Evolutionary conservation across 306 rosid species (phyloP).

Genomic region (Fragaria iinumae): DNA sequence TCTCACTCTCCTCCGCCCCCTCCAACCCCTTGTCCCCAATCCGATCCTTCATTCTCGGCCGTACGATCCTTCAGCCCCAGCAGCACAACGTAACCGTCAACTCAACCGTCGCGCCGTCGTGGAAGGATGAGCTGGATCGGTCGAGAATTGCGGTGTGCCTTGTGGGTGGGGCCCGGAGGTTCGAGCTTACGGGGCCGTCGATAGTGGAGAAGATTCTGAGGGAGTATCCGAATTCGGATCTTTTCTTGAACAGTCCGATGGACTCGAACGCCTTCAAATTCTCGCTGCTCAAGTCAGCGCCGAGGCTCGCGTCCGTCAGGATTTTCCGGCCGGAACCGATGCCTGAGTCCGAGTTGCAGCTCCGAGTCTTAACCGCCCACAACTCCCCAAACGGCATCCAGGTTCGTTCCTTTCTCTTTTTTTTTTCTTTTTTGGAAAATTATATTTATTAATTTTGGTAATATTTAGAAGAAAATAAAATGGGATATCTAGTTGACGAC

Average conservation of each 20-base stretch:
- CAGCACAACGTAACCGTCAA: not conserved
- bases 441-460: not conserved
- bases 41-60: conserved; percentile 32
- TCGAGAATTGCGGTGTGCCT: conserved; percentile 85
- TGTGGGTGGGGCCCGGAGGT: conserved; percentile 95
- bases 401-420: conserved; percentile 30
- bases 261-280: conserved; percentile 64
- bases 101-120: not conserved
- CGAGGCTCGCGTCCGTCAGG: conserved; percentile 55
- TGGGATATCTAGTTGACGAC: not conserved
- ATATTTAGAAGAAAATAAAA: not conserved
- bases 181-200: conserved; percentile 91
- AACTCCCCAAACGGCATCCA: conserved; percentile 92
- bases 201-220: conserved; percentile 51
- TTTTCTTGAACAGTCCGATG: conserved; percentile 65
- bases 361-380: conserved; percentile 62
- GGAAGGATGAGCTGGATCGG: conserved; percentile 43
- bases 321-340: conserved; percentile 58
- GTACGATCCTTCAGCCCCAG: conserved; percentile 19
- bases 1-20: conserved; percentile 37
- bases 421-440: not conserved
- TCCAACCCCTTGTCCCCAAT: conserved; percentile 32
- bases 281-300: conserved; percentile 58
- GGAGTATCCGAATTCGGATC: conserved; percentile 80
- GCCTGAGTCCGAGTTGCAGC: conserved; percentile 55